Evolutionary conservation across 2,329 filamentous ascomycete genomes (phyloP).

Genomic region (Aspergillus intermedius): DNA sequence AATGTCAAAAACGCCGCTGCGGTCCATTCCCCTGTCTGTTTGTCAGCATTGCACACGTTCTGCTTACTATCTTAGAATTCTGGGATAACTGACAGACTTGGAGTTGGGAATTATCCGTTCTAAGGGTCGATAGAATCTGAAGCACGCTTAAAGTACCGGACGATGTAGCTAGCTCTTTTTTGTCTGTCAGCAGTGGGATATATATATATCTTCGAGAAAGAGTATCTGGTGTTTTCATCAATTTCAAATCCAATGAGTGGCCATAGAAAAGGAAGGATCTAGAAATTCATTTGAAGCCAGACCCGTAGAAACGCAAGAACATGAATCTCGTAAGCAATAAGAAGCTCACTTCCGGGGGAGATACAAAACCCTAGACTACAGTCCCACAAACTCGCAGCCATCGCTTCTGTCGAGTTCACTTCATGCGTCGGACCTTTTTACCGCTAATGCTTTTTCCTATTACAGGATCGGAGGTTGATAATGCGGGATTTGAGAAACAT

Average conservation of each 20-base stretch:
- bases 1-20: neutral
- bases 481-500: too few relatives aligned
- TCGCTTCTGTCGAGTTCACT: too few relatives aligned
- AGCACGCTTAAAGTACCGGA: neutral
- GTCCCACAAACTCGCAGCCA: too few relatives aligned
- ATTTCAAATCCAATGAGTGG: neutral
- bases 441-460: too few relatives aligned
- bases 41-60: neutral
- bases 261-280: neutral
- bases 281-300: neutral
- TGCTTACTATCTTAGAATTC: neutral
- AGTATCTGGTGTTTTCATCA: neutral
- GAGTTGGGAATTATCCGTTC: neutral
- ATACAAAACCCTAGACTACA: too few relatives aligned
- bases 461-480: too few relatives aligned
- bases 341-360: too few relatives aligned
- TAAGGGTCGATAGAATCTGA: neutral
- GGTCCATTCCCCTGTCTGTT: neutral
- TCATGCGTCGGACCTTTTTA: too few relatives aligned
- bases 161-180: neutral
- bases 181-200: neutral
- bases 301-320: neutral
- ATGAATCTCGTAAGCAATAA: neutral
- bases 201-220: neutral
- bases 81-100: neutral